A percentile compares a stretch with the other conserved stretches of the same genome.
Conservation (phyloP, 257 asterid genomes). For the Primulina huaijiensis region DNA sequence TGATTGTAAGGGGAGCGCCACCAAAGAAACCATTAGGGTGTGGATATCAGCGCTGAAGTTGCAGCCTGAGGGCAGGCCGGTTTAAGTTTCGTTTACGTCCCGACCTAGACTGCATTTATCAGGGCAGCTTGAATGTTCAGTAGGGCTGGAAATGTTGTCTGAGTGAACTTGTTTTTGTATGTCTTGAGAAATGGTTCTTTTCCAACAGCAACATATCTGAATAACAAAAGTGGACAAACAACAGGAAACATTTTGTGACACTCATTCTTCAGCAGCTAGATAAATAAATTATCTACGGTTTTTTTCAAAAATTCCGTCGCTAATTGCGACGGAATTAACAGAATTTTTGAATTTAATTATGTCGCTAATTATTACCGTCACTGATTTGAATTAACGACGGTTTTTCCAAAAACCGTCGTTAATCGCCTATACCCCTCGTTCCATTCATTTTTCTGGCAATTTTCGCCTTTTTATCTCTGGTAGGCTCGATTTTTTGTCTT, state of each 20-base stretch:
- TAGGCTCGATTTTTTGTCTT: too few species aligned
- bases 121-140: slow-evolving; percentile 75
- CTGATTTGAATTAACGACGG: too few species aligned
- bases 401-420: too few species aligned
- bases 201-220: slow-evolving; percentile 81
- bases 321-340: too few species aligned
- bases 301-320: too few species aligned
- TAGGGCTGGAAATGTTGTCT: slow-evolving; percentile 63
- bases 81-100: slow-evolving; percentile 56
- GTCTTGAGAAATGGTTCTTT: slow-evolving; percentile 74
- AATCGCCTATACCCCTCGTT: too few species aligned
- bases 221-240: slow-evolving; percentile 43
- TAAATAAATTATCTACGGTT: too few species aligned
- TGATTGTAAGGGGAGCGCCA: slow-evolving; percentile 69
- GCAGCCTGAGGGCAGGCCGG: slow-evolving; percentile 66
- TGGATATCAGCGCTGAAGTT: slow-evolving; percentile 68
- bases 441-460: too few species aligned
- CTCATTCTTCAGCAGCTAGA: slow-evolving; percentile 81
- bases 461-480: too few species aligned
- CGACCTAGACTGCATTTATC: slow-evolving; percentile 65
- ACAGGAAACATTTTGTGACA: slow-evolving; percentile 57
- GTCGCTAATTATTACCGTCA: too few species aligned
- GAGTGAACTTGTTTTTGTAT: slow-evolving; percentile 54
- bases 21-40: slow-evolving; percentile 46
- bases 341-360: too few species aligned